Base-by-base conservation (phyloP, 208 protist genomes). In the Leptomonas seymouri region DNA sequence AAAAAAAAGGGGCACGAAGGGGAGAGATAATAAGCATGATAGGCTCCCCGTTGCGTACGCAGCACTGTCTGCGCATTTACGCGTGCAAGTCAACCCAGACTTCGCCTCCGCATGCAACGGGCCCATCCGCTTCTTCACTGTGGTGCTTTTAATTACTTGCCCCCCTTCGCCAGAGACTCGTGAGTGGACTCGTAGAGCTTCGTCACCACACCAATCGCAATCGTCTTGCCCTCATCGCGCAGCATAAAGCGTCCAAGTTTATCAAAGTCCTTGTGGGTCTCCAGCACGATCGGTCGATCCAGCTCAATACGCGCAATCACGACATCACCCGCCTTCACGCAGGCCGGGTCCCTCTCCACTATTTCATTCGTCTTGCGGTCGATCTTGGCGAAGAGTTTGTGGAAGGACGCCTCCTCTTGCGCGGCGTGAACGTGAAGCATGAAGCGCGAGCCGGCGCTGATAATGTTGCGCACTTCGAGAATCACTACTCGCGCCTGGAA, bases 171-270 rank as follows among this genome's bases (percentile, higher is more conserved):
- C 41, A 91, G 80, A 1, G 85, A 89, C 70, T 92, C 89, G 67
- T 81, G 80, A 2, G 86, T 95, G 31, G 86, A 90, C 58, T 94
- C 87, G 78, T 94, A 93, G 4, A 97, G 77, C 71, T 94, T 95
- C 55, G 83, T 84, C 48, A 97, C 76, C 44, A 97, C 85, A 50
- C 92, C 94, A 80, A 98, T 93, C 42, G 91, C 92, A 67, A 97
- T 93, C 16, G 94, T 98, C 73, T 91, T 93, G 49, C 93, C 93
- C 39, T 98, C 95, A 39, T 99, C 97, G 67, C 98, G 93, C 36
- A 99, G 71, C 74, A 97, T 99, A 84, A 99, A 99, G 66, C 98
- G 95, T 27, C 97, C 96, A 42, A 99, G 78, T 76, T 98, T 97
- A 60, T 97, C 95, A 76, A 97, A 97, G 20, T 92, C 87, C 77